Conservation (phyloP, 768 basidiomycete species). For the Tremella yokohamensis region DNA sequence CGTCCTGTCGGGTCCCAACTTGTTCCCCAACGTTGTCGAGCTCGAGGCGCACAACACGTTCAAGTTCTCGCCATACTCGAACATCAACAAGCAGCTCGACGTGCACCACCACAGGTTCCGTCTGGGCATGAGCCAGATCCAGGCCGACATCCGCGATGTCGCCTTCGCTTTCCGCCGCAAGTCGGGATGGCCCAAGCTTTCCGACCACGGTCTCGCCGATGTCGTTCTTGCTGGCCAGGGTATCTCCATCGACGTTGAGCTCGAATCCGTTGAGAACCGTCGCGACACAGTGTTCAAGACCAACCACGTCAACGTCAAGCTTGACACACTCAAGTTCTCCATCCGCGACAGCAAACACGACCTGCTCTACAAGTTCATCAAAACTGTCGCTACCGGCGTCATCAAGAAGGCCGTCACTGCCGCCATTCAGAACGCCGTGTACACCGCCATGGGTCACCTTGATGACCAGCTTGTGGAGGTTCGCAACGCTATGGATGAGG, state of each 20-base stretch:
- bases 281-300: conserved; percentile 52
- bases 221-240: conserved; percentile 74
- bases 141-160: conserved; percentile 84
- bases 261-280: conserved; percentile 51
- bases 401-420: conserved; percentile 63
- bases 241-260: conserved; percentile 58
- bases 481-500: conserved; percentile 58
- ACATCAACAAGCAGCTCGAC: conserved; percentile 54
- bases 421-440: conserved; percentile 65
- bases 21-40: conserved; percentile 65
- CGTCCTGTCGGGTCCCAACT: conserved; percentile 62
- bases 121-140: conserved; percentile 75
- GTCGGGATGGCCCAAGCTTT: conserved; percentile 61
- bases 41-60: conserved; percentile 73
- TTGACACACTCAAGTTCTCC: conserved; percentile 81
- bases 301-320: conserved; percentile 66
- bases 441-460: conserved; percentile 76
- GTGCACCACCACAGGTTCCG: conserved; percentile 66
- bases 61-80: conserved; percentile 75
- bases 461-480: conserved; percentile 88
- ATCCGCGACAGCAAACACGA: conserved; percentile 91
- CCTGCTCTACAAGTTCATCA: conserved; percentile 69
- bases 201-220: conserved; percentile 40
- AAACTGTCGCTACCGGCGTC: conserved; percentile 71
- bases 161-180: conserved; percentile 88